Evolutionary conservation across 2,329 filamentous ascomycete species (phyloP).

Genomic region (Fusarium avenaceum): DNA sequence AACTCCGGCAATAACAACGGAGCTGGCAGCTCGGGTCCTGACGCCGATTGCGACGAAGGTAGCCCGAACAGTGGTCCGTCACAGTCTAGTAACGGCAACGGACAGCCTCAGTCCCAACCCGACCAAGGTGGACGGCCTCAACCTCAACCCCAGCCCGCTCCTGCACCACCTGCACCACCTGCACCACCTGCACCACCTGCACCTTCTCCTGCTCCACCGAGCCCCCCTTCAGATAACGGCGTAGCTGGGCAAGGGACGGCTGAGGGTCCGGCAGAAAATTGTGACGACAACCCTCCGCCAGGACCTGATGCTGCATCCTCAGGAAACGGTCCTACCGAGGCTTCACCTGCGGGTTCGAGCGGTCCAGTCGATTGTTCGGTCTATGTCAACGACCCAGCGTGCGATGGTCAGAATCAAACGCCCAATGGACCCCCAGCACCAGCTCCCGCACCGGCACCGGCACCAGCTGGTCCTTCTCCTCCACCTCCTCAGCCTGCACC

Average conservation of each 20-base stretch:
- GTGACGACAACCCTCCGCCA: constrained; percentile 4
- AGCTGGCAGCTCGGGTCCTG: neutral
- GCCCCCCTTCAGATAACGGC: neutral
- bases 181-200: neutral
- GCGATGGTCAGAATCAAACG: constrained; percentile 4
- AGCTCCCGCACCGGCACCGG: neutral
- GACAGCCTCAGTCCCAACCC: neutral
- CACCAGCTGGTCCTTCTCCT: neutral
- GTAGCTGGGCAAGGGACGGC: neutral
- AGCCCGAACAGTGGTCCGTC: neutral
- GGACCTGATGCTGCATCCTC: neutral
- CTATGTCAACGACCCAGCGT: constrained; percentile 7
- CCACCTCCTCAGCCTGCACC: neutral
- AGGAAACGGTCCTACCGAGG: neutral
- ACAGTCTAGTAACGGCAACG: neutral
- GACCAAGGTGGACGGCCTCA: constrained; percentile 18
- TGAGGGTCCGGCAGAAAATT: constrained; percentile 14
- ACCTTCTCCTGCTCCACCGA: constrained; percentile 2
- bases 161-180: neutral
- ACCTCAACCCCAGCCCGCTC: constrained; percentile 5
- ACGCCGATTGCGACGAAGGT: neutral
- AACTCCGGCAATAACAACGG: neutral
- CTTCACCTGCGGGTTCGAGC: neutral
- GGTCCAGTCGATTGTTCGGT: constrained; percentile 11
- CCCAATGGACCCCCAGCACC: neutral